Base-by-base conservation (phyloP, 495 filamentous ascomycete species). In the Talaromyces trachyspermus region DNA sequence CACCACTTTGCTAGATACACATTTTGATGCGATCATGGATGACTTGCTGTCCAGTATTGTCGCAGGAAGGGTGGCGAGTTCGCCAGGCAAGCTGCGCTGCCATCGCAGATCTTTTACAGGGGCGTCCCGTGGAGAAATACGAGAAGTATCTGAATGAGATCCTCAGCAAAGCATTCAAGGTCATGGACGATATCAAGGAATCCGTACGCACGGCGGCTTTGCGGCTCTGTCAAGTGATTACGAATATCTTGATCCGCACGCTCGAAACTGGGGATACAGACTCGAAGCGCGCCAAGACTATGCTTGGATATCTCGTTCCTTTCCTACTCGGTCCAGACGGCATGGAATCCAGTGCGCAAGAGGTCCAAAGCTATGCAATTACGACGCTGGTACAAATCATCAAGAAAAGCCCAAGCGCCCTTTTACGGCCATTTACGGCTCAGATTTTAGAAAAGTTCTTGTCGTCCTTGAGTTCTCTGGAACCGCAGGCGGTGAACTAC, bases 51-150 rank as follows among this genome's bases (percentile, higher is more conserved):
- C 85, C 52, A 89, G 81, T 50, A 87, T 95, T 47, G 63, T 95
- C 3, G 50, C 62, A 3, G 88, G 84, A 17, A 86, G 84, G 97
- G 63, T 98, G 92, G 92, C 76, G 92, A 46, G 84, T 85, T 18
- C 79, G 92, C 43, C 83, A 98, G 59, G 92, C 91, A 17, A 89
- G 87, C 60, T 95, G 94, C 65, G 79, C 84, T 41, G 92, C 92
- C 29, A 83, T 98, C 51, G 80, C 84, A 4, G 91, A 98, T 61
- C 73, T 98, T 4, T 69, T 95, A 17, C 82, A 86, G 49, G 86
- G 87, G 1, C 70, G 82, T 9, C 78, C 79, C 5, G 80, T 91
- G 20, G 76, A 80, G 22, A 84, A 80, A 59, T 96, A 95, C 57
- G 81, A 89, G 52, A 76, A 78, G 33, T 91, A 95, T 54, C 79